Conservation (phyloP, 176 grass and related monocot genomes). For the Zoysia pacifica region DNA sequence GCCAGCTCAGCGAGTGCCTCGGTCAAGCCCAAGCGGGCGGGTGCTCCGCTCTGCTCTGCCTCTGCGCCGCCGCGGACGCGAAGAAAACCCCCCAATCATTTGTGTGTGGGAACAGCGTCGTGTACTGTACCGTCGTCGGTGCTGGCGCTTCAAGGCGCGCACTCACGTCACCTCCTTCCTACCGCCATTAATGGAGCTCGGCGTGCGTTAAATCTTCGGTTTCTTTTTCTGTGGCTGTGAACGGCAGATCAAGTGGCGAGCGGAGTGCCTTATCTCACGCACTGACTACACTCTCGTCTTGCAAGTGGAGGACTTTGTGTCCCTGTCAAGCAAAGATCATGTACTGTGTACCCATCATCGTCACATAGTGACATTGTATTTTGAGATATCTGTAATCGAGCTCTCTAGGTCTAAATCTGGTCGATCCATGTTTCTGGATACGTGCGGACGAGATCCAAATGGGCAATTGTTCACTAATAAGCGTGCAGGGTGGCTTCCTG, state of each 20-base stretch:
- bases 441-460: too few relatives aligned
- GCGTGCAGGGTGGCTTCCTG: too few relatives aligned
- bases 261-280: neutral
- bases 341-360: neutral
- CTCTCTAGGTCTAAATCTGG: neutral
- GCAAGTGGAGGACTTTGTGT: neutral
- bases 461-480: too few relatives aligned
- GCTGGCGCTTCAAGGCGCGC: conserved; percentile 27
- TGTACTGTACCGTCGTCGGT: neutral
- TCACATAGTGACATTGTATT: neutral
- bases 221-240: too few relatives aligned
- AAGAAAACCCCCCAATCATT: neutral
- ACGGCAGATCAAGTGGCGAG: neutral
- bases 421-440: too few relatives aligned
- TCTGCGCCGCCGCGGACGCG: neutral
- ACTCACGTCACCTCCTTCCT: conserved; percentile 23
- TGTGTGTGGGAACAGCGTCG: neutral
- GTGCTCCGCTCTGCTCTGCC: neutral
- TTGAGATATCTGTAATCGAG: neutral
- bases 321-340: neutral
- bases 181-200: conserved; percentile 47
- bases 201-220: neutral
- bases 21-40: too few relatives aligned
- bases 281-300: neutral
- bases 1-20: conserved; percentile 36